A percentile compares a stretch with the other conserved stretches of the same genome.
Evolutionary conservation across 2,329 filamentous ascomycete genomes (phyloP).

Genomic region (Xylaria sp.): DNA sequence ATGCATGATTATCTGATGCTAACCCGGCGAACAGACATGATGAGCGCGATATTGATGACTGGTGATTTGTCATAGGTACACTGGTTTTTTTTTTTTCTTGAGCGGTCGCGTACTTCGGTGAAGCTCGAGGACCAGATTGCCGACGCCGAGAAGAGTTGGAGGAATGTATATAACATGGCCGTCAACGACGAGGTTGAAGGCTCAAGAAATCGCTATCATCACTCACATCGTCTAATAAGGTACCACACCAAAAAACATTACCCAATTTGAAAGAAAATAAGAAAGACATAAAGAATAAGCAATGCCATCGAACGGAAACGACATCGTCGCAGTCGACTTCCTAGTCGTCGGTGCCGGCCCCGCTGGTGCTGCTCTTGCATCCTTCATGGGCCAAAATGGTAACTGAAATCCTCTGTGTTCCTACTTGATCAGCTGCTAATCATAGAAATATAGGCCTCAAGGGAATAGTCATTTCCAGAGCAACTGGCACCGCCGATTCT

Average conservation of each 20-base stretch:
- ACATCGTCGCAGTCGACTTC: conserved; percentile 23
- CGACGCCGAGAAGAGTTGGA: conserved; percentile 2
- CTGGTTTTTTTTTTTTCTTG: neutral
- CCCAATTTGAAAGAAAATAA: neutral
- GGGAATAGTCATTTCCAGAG: conserved; percentile 49
- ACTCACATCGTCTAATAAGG: neutral
- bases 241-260: neutral
- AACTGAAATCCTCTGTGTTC: neutral
- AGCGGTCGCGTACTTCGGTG: neutral
- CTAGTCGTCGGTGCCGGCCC: conserved; percentile 41
- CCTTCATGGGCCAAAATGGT: conserved; percentile 24
- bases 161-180: neutral
- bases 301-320: conserved; percentile 7
- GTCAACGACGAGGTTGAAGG: neutral
- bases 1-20: too few relatives aligned
- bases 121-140: neutral
- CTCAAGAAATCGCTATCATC: neutral
- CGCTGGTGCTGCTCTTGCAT: conserved; percentile 21
- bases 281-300: neutral
- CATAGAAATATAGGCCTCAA: conserved; percentile 35
- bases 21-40: too few relatives aligned
- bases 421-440: conserved; percentile 1
- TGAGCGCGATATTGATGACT: neutral
- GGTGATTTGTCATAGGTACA: neutral
- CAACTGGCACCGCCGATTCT: conserved; percentile 48